These are phyloP conservation scores for Nigrospora oryzae DNA, from an alignment of 2,329 filamentous ascomycete genomes.

Conservation along the genomic window DNA sequence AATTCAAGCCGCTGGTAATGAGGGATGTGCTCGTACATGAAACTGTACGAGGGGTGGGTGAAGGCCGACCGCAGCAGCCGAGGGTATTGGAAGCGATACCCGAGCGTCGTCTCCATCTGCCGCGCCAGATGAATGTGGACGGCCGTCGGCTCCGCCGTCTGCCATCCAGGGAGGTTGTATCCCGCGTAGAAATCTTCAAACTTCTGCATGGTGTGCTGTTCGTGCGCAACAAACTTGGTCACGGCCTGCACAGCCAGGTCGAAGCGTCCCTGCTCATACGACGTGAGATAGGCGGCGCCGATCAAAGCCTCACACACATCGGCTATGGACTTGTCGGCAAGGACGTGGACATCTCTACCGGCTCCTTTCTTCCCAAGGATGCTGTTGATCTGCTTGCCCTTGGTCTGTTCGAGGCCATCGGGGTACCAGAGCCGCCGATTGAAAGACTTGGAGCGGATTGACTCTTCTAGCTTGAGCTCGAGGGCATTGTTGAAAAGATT, in stretches of 20 bases:
- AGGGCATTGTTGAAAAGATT: conserved; percentile 76
- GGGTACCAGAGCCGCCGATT: conserved; percentile 86
- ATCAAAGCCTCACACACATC: conserved; percentile 95
- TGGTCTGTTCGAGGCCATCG: conserved; percentile 61
- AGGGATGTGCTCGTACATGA: conserved; percentile 67
- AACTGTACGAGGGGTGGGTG: conserved; percentile 75
- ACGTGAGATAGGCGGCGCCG: conserved; percentile 64
- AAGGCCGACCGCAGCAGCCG: conserved; percentile 77
- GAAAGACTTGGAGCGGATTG: conserved; percentile 76
- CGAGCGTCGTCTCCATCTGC: conserved; percentile 49
- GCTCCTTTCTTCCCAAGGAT: conserved; percentile 55
- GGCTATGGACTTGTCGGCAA: conserved; percentile 85
- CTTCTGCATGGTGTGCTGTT: conserved; percentile 58
- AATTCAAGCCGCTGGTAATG: conserved; percentile 91
- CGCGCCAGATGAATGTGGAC: conserved; percentile 60
- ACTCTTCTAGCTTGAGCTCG: conserved; percentile 58
- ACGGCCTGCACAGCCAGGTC: conserved; percentile 56
- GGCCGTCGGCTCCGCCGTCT: conserved; percentile 51
- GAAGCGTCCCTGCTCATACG: conserved; percentile 31
- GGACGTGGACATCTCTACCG: conserved; percentile 47
- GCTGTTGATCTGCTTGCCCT: conserved; percentile 56
- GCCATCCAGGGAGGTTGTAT: conserved; percentile 66
- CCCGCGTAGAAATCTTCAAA: conserved; percentile 67
- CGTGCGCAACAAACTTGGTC: conserved; percentile 59
- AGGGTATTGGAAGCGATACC: conserved; percentile 63